Conservation (phyloP, 139 green algal species). For the Zygnema circumcarinatum region DNA sequence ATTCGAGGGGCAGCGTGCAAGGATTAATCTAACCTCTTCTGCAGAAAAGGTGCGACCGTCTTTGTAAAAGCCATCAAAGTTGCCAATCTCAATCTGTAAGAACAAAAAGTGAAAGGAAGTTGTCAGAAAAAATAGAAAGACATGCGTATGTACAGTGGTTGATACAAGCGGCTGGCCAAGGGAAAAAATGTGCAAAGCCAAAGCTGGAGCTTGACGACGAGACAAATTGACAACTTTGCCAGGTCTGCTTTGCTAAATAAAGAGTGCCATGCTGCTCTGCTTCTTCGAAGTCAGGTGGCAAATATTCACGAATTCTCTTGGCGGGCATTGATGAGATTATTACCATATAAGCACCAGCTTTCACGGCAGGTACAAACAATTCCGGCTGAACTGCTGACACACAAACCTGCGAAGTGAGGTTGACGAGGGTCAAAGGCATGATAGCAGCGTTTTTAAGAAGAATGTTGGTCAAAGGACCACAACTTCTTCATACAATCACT, state of each 20-base stretch:
- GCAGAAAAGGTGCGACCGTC: slow-evolving; percentile 57
- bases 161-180: slow-evolving; percentile 7
- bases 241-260: too few species aligned
- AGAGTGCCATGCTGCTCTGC: too few species aligned
- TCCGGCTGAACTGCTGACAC: slow-evolving; percentile 53
- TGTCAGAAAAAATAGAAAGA: slow-evolving; percentile 1
- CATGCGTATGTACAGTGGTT: neutral
- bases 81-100: slow-evolving; percentile 62
- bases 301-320: too few species aligned
- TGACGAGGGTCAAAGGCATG: too few species aligned
- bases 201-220: too few species aligned
- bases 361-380: slow-evolving; percentile 43
- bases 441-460: too few species aligned
- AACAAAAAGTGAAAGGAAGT: slow-evolving; percentile 19
- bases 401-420: slow-evolving; percentile 50
- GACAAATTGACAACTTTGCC: too few species aligned
- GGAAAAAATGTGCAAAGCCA: neutral
- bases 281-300: too few species aligned
- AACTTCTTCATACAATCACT: too few species aligned
- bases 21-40: too few species aligned
- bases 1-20: neutral
- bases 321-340: neutral
- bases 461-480: too few species aligned
- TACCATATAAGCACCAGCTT: slow-evolving; percentile 58
- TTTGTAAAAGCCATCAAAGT: slow-evolving; percentile 60